Evolutionary conservation across 306 rosid species (phyloP), one percentile per base, ranked within the genome.

Genomic region (Trifolium repens): DNA sequence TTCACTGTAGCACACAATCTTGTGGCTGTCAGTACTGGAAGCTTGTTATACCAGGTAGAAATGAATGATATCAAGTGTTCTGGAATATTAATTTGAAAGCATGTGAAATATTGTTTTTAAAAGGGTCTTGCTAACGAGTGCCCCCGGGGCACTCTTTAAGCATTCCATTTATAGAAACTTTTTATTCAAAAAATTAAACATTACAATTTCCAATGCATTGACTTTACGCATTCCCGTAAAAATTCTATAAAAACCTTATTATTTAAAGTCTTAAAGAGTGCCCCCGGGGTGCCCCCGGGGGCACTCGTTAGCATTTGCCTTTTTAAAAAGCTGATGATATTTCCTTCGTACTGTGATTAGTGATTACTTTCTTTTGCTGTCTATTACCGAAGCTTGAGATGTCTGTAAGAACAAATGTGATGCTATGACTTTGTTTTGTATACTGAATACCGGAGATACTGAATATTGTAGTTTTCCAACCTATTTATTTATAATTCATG

Each of bases 21-120:
- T 53, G 93, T 89, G 83, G 99, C 96, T 70, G 96, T 94, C 81
- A 92, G 99, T 79, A 83, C 84, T 4, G 99, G 99, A 86, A 88
- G 72, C 84, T 87, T 94, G 81, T 83, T 89, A 64, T 87, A 92
- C 83, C 97, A 94, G 99, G 99, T 94, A 87, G 80, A 57, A n/a
- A 76, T 75, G 73, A 58, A 16, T 34, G 82, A 62, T 75, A 50
- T 27, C 5, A 24, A 24, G 66, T 66, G 30, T 40, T 44, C 46
- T 74, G 60, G 37, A 49, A 43, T 73, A 64, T 55, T 15, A 40
- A 71, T 81, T 30, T 71, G 78, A 34, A 73, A 74, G 75, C 43
- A 44, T 30, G 19, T 27, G 50, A 47, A 15, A 44, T 73, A 65
- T 72, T 64, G 4, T 74, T 63, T 49, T 68, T 63, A 64, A 67